These are phyloP conservation scores for Aphanocladium album DNA, from an alignment of 2,329 filamentous ascomycete species.

Conservation along the genomic window DNA sequence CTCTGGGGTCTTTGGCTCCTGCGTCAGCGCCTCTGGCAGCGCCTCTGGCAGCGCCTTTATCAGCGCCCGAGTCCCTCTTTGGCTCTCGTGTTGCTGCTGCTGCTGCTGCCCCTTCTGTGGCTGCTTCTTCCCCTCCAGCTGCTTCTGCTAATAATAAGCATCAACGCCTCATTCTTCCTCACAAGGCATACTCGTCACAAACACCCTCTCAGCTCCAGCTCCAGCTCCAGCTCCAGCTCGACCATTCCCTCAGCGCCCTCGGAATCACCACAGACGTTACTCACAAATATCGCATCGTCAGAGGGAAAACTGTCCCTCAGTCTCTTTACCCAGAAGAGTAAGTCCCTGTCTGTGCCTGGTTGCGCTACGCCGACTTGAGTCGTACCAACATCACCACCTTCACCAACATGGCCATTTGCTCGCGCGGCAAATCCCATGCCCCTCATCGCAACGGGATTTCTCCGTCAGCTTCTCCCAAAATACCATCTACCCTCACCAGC, in stretches of 20 bases:
- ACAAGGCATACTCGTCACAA: conserved; percentile 4
- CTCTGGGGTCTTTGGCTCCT: too few relatives aligned
- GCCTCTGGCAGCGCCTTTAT: not conserved
- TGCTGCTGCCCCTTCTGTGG: not conserved
- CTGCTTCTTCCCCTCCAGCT: not conserved
- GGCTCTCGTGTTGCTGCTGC: not conserved
- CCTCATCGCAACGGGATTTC: not conserved
- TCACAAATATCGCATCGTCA: conserved; percentile 26
- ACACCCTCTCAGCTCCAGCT: not conserved
- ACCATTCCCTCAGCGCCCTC: conserved; percentile 26
- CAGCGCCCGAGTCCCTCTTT: not conserved
- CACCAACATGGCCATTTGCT: not conserved
- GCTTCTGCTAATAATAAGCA: not conserved
- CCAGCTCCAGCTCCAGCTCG: conserved; percentile 16
- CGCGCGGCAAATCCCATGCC: not conserved
- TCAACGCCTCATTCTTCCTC: not conserved
- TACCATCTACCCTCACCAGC: not conserved
- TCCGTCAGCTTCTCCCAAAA: not conserved
- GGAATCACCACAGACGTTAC: conserved; percentile 23
- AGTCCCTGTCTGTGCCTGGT: not conserved
- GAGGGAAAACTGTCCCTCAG: conserved; percentile 29
- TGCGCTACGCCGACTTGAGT: not conserved
- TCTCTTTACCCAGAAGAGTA: conserved; percentile 17
- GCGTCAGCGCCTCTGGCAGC: not conserved
- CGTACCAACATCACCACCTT: not conserved